phyloP scores from a whole-genome alignment of 257 asterid species.

The Prunella vulgaris region DNA sequence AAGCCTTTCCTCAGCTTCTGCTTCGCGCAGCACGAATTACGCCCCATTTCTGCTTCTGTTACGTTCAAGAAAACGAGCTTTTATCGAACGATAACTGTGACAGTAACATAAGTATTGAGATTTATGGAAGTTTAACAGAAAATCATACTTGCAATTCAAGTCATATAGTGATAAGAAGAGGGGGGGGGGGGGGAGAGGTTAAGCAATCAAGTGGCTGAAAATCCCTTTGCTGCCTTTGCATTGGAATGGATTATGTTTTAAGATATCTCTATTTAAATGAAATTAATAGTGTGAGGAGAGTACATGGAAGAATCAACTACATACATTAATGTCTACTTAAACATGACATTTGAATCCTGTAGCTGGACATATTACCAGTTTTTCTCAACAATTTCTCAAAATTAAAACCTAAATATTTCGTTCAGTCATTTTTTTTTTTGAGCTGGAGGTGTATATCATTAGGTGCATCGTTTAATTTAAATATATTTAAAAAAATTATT shows the following conservation, averaged over 20 bases:
- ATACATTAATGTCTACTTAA: constrained; percentile 13
- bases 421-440: too few species aligned
- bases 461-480: too few species aligned
- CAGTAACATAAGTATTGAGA: constrained; percentile 15
- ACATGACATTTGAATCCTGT: constrained; percentile 28
- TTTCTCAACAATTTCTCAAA: too few species aligned
- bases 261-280: constrained; percentile 37
- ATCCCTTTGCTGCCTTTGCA: constrained; percentile 43
- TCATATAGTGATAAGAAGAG: constrained; percentile 24
- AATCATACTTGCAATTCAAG: constrained; percentile 49
- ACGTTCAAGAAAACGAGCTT: background rate
- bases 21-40: constrained; percentile 54
- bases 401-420: too few species aligned
- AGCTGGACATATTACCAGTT: too few species aligned
- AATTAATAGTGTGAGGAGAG: constrained; percentile 12
- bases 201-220: constrained; percentile 57
- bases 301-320: background rate
- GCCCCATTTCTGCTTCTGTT: constrained; percentile 47
- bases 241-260: constrained; percentile 43
- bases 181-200: constrained; percentile 17
- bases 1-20: constrained; percentile 81
- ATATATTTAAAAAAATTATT: too few species aligned
- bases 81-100: background rate
- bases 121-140: constrained; percentile 31
- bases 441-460: too few species aligned